A percentile compares a stretch with the other conserved stretches of the same genome.
phyloP scores from a whole-genome alignment of 768 basidiomycete genomes.

The Saitozyma sp. region DNA sequence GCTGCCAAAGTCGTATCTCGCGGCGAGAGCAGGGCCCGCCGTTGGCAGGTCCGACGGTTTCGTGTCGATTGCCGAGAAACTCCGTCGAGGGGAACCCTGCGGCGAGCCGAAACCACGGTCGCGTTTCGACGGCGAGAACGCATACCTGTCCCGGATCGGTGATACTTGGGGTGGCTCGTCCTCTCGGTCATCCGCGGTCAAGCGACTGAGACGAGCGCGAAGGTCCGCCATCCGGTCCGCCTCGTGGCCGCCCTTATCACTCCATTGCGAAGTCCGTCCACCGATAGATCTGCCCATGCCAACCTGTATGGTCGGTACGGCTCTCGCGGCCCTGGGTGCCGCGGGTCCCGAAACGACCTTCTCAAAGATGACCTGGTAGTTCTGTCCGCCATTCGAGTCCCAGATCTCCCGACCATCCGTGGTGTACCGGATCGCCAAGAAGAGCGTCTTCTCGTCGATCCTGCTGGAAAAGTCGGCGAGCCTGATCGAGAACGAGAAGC shows the following conservation, averaged over 20 bases:
- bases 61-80: slow-evolving; percentile 9
- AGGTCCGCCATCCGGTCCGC: slow-evolving; percentile 64
- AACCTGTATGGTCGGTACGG: slow-evolving; percentile 25
- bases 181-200: slow-evolving; percentile 55
- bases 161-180: slow-evolving; percentile 21
- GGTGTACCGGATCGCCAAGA: slow-evolving; percentile 67
- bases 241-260: slow-evolving; percentile 54
- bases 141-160: slow-evolving; percentile 20
- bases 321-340: slow-evolving; percentile 11
- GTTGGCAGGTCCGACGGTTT: slow-evolving; percentile 30
- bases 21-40: slow-evolving; percentile 37
- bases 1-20: slow-evolving; percentile 53
- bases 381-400: slow-evolving; percentile 82
- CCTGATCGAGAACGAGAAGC: slow-evolving; percentile 52
- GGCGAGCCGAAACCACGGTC: slow-evolving; percentile 23
- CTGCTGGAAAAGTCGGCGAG: slow-evolving; percentile 76
- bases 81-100: slow-evolving; percentile 23
- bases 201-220: slow-evolving; percentile 66
- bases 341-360: slow-evolving; percentile 30
- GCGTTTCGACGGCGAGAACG: slow-evolving; percentile 18
- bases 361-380: slow-evolving; percentile 74
- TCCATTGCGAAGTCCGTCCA: slow-evolving; percentile 48
- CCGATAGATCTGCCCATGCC: slow-evolving; percentile 49
- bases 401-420: slow-evolving; percentile 76
- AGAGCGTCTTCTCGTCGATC: slow-evolving; percentile 76